Base-by-base conservation (phyloP, 2,329 filamentous ascomycete species). In the Chaetomium strumarium region DNA sequence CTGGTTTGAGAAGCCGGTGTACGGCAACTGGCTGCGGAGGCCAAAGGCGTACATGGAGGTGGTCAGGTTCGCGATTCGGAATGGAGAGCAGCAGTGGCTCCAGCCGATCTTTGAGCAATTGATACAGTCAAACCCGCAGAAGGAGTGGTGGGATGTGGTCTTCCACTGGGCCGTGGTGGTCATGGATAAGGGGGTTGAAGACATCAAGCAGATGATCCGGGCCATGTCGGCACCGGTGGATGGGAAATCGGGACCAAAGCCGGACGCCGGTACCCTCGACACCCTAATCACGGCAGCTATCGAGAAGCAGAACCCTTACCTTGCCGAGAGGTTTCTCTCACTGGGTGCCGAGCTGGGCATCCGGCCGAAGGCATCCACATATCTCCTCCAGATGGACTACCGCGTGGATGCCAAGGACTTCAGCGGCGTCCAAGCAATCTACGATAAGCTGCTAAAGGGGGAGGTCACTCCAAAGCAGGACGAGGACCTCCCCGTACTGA, bases 211-310 rank as follows among this genome's bases (percentile, higher is more conserved):
- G 58, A 90, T 91, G 81, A 79, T 93, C 54, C 73, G 79, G 40
- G 75, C 84, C 17, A 85, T 90, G 76, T 68, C 74, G n/a, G 68
- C 72, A 36, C 70, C 75, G 45, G 77, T 73, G 56, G 62, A 71
- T 48, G 66, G 75, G 55, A 67, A 76, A 51, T 70, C 71, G 14
- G 60, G 41, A 16, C 55, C 77, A 3, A 68, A 73, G 7, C 81
- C 90, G 0, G 84, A 88, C 50, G 83, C 83, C 7, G 70, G 77
- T 3, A 90, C 86, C 6, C 83, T 97, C 62, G 95, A 97, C 63
- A 72, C 75, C 6, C 75, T 97, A 24, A 77, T 97, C 16, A 78
- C 81, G 49, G 83, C 84, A 52, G 88, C 89, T 10, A 84, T 85
- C 58, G 79, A 80, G n/a, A 77, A 78, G 50, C 75, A 84, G 11